These are phyloP conservation scores for Coprinopsis strossmayeri DNA, from an alignment of 768 basidiomycete genomes.

Conservation along the genomic window DNA sequence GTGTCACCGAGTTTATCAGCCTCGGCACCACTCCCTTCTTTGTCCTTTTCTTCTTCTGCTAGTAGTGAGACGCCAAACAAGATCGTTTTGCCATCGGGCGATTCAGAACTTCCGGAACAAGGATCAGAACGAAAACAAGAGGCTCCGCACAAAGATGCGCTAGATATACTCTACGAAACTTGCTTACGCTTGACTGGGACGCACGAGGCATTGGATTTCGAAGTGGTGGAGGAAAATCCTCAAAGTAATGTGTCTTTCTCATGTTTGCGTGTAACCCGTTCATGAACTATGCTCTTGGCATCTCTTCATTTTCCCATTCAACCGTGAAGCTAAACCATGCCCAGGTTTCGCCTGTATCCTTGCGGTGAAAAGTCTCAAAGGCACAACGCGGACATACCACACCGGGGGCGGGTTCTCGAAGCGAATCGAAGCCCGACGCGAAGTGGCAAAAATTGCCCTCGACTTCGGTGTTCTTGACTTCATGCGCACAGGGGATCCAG, in stretches of 20 bases:
- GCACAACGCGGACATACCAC: neutral
- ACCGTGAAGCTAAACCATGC: no score
- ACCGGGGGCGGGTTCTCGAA: conserved; percentile 37
- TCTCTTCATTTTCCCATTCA: no score
- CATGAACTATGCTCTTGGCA: no score
- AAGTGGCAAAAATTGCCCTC: conserved; percentile 47
- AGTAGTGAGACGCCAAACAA: neutral
- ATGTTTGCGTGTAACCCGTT: no score
- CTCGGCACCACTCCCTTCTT: neutral
- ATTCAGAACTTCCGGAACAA: neutral
- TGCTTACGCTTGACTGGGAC: neutral
- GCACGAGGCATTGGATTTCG: neutral
- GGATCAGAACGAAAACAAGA: neutral
- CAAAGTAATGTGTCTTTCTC: neutral
- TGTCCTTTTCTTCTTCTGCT: neutral
- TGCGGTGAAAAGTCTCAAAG: neutral
- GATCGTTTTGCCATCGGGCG: no score
- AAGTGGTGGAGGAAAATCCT: neutral
- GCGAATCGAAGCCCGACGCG: conserved; percentile 47
- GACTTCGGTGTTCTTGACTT: conserved; percentile 58
- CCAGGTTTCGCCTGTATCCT: neutral
- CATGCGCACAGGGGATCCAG: conserved; percentile 38
- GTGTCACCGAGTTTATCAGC: neutral
- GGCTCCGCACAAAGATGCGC: neutral
- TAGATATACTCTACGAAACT: neutral